Evolutionary conservation across 2,329 filamentous ascomycete genomes (phyloP).

Genomic region (Alternaria sp.): DNA sequence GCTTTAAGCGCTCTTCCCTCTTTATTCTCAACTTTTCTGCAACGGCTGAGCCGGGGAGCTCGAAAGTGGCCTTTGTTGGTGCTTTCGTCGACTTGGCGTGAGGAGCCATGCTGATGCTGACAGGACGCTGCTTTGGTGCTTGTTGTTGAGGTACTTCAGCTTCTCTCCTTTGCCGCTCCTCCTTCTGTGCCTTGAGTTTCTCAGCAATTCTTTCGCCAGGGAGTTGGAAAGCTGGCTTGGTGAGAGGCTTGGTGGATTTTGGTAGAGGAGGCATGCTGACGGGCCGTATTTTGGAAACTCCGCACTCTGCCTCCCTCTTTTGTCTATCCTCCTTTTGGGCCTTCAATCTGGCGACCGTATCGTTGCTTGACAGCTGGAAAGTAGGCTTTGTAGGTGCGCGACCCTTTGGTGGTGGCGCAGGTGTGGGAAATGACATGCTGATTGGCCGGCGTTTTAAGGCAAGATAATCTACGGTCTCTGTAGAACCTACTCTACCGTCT

Average conservation of each 20-base stretch:
- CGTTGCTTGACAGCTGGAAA: slow-evolving; percentile 64
- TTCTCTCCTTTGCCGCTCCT: slow-evolving; percentile 47
- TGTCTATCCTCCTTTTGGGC: slow-evolving; percentile 60
- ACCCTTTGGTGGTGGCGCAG: slow-evolving; percentile 57
- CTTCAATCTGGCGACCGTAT: slow-evolving; percentile 62
- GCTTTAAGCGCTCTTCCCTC: slow-evolving; percentile 47
- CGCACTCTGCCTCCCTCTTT: slow-evolving; percentile 55
- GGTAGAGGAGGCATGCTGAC: slow-evolving; percentile 58
- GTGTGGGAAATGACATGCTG: slow-evolving; percentile 59
- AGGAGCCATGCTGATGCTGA: slow-evolving; percentile 39
- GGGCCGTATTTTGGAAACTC: slow-evolving; percentile 46
- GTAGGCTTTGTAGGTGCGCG: slow-evolving; percentile 61
- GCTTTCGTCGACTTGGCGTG: slow-evolving; percentile 60
- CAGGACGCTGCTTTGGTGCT: slow-evolving; percentile 15
- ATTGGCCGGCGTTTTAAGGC: slow-evolving; percentile 58
- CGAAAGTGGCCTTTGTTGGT: slow-evolving; percentile 61
- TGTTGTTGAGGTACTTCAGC: slow-evolving; percentile 19
- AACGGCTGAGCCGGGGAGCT: slow-evolving; percentile 63
- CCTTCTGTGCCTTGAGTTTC: slow-evolving; percentile 44
- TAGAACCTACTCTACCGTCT: slow-evolving; percentile 32
- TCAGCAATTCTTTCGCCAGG: slow-evolving; percentile 62
- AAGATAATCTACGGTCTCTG: slow-evolving; percentile 48
- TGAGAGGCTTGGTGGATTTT: slow-evolving; percentile 62
- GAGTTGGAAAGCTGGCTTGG: slow-evolving; percentile 61
- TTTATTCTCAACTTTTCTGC: slow-evolving; percentile 47